Base-by-base conservation (phyloP, 768 basidiomycete species). In the Suillus luteus region DNA sequence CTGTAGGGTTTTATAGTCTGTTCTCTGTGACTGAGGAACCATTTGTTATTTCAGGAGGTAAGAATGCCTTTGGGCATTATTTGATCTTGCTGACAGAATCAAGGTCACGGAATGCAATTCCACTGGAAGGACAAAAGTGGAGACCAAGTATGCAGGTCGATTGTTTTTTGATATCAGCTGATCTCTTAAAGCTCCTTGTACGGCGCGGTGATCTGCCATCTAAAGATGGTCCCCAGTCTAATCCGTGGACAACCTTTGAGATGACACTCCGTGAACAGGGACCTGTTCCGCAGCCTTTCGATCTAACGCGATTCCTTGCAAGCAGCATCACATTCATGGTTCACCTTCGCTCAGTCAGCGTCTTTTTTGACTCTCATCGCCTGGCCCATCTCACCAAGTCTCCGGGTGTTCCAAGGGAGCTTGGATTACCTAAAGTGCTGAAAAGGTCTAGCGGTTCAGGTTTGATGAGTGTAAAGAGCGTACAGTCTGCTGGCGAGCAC, bases 321-420 rank as follows among this genome's bases (percentile, higher is more conserved):
- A 96, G 95, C 2, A 93, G 92, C 0, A 88, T 99, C 62, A 95
- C 95, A 0, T 99, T 99, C 78, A 98, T 97, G 90, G 79, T 84
- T 12, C 83, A 87, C 64, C 82, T 99, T 11, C 79, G 80, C 12
- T 83, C 90, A 74, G 85, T 98, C 63, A 87, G 86, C 67, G 86
- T 99, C 33, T 93, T 85, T 74, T 86, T 97, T 48, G 89, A 99
- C 70, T 89, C 89, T 65, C 85, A 88, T 70, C 80, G 89, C 41
- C 81, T 95, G 6, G 85, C 86, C 5, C 82, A 80, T 46, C 73
- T 96, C 62, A 82, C 80, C 59, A 96, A 94, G 76, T 79, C 82
- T 1, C 72, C 82, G 35, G 88, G 88, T 2, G 61, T 79, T 14
- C 79, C 88, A 2, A 82, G 80, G 67, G 70, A 77, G 8, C 66